These are phyloP conservation scores for Aspergillus aculeatinus DNA, from an alignment of 2,329 filamentous ascomycete species.

Conservation along the genomic window DNA sequence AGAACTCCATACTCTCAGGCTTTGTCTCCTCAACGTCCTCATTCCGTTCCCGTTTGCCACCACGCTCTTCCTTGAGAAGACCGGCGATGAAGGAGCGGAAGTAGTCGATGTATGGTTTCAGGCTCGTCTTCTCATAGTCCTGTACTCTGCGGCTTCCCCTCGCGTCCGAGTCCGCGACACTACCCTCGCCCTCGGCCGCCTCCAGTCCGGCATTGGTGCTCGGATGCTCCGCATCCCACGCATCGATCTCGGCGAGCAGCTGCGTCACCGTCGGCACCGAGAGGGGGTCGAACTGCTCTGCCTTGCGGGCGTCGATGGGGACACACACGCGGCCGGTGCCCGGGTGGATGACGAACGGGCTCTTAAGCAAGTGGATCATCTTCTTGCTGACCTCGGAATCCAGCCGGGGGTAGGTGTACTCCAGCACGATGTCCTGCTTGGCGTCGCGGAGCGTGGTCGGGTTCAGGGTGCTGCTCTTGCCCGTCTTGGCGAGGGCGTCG, in stretches of 20 bases:
- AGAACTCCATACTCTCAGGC: conserved; percentile 65
- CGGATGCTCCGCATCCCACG: conserved; percentile 58
- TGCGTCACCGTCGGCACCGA: conserved; percentile 84
- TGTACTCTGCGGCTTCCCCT: conserved; percentile 53
- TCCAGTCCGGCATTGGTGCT: conserved; percentile 38
- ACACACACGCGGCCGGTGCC: conserved; percentile 94
- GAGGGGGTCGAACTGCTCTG: conserved; percentile 84
- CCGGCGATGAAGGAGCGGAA: conserved; percentile 79
- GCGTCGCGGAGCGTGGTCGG: conserved; percentile 73
- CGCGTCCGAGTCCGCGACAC: conserved; percentile 31
- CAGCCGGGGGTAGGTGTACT: conserved; percentile 96
- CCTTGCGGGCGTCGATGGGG: conserved; percentile 73
- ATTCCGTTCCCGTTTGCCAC: conserved; percentile 51
- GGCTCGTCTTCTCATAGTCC: conserved; percentile 96
- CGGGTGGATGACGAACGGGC: conserved; percentile 93
- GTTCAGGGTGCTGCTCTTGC: conserved; percentile 71
- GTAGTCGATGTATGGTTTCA: conserved; percentile 88
- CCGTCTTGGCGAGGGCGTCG: conserved; percentile 75
- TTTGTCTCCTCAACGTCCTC: conserved; percentile 46
- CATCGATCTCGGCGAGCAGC: conserved; percentile 80
- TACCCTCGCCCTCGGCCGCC: conserved; percentile 42
- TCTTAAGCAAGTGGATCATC: conserved; percentile 95
- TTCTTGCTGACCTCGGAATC: conserved; percentile 98
- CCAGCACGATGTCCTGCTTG: conserved; percentile 92
- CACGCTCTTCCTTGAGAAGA: conserved; percentile 72